These are phyloP conservation scores for Phytophthora hybrid DNA, from an alignment of 352 stramenopile genomes.

Conservation along the genomic window DNA sequence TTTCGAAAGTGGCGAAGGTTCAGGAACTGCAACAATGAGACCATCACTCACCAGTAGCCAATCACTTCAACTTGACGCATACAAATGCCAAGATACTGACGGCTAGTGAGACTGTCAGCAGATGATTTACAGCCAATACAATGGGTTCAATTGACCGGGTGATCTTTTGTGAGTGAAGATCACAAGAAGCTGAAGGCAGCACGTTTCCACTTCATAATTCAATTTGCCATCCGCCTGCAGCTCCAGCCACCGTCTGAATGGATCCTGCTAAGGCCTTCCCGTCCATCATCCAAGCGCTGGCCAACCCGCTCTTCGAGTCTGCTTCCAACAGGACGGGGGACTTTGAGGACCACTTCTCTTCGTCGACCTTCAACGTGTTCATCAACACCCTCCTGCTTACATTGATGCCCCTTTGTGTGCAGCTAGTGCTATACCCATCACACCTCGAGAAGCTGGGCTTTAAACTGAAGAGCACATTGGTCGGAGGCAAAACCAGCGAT, in stretches of 20 bases:
- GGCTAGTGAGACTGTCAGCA: not conserved
- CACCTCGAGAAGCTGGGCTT: constrained; percentile 14
- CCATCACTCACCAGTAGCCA: not conserved
- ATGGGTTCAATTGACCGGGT: not conserved
- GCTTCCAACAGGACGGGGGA: constrained; percentile 18
- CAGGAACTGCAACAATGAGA: not conserved
- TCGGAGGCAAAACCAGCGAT: constrained; percentile 27
- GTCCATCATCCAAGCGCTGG: constrained; percentile 21
- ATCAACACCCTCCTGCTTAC: constrained; percentile 48
- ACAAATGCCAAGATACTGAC: constrained; percentile 9
- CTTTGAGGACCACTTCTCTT: not conserved
- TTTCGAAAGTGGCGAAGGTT: constrained; percentile 4
- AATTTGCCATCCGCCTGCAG: constrained; percentile 11
- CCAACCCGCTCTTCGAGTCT: constrained; percentile 26
- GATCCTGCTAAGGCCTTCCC: constrained; percentile 20
- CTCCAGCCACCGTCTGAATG: constrained; percentile 1
- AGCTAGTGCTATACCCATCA: constrained; percentile 44
- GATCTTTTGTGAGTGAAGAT: constrained; percentile 2
- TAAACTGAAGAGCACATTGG: constrained; percentile 15
- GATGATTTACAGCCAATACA: not conserved
- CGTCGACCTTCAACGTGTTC: constrained; percentile 36
- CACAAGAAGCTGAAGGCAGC: not conserved
- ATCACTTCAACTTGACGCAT: constrained; percentile 14
- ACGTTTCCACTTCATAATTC: constrained; percentile 5
- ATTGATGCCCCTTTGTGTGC: constrained; percentile 52